Percentiles rank a stretch among this genome's conserved stretches.
These are phyloP conservation scores for Metarhizium album DNA, from an alignment of 2,329 filamentous ascomycete species.

Conservation along the genomic window DNA sequence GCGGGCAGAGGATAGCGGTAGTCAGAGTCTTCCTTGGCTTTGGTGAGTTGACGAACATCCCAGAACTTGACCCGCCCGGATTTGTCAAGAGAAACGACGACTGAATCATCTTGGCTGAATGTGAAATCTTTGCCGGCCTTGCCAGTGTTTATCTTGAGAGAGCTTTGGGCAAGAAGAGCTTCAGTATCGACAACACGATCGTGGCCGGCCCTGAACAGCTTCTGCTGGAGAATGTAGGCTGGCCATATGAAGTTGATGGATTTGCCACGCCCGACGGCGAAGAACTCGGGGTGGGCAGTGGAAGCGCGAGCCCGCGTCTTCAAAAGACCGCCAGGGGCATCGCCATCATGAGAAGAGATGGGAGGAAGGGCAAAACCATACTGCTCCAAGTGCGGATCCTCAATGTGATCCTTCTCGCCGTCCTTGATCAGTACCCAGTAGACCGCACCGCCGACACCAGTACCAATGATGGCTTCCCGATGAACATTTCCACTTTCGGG, in stretches of 20 bases:
- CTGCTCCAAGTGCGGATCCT: constrained; percentile 68
- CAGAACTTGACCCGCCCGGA: constrained; percentile 95
- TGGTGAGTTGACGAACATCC: constrained; percentile 76
- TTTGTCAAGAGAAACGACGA: constrained; percentile 93
- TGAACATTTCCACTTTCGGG: constrained; percentile 44
- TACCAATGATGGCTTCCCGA: constrained; percentile 78
- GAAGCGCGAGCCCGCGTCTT: constrained; percentile 93
- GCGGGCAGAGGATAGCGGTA: constrained; percentile 41
- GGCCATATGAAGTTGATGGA: constrained; percentile 84
- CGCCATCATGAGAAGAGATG: constrained; percentile 74
- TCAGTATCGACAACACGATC: constrained; percentile 74
- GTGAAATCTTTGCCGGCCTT: constrained; percentile 98
- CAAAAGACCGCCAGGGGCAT: constrained; percentile 80
- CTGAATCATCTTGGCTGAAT: constrained; percentile 92
- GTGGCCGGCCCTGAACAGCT: constrained; percentile 51
- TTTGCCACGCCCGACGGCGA: constrained; percentile 91
- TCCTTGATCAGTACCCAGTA: constrained; percentile 84
- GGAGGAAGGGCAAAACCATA: constrained; percentile 86
- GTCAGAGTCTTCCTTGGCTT: constrained; percentile 39
- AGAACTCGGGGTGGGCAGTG: constrained; percentile 81
- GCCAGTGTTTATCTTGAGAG: constrained; percentile 87
- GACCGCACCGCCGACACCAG: constrained; percentile 89
- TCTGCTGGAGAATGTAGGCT: constrained; percentile 50
- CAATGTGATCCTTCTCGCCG: constrained; percentile 66
- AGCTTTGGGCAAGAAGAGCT: constrained; percentile 74